Evolutionary conservation across 1,139 yeast genomes (phyloP), one percentile per base, ranked within the genome.

Genomic region (Zygoascus sp.): DNA sequence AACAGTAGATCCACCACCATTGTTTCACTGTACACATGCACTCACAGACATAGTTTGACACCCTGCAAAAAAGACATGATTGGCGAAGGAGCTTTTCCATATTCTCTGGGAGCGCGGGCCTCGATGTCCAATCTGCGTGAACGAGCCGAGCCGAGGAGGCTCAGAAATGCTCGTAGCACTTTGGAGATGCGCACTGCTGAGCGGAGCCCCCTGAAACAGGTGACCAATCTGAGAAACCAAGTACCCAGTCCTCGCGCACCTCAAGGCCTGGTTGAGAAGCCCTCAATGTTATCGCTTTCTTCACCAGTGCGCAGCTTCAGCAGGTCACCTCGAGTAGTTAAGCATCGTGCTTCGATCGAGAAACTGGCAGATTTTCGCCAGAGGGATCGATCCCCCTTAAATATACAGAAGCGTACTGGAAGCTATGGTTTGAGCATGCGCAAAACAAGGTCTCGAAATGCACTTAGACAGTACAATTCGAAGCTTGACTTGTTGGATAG

Each of bases 401-500:
- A 27, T n/a, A 35, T 35, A 10, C 25, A 35, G 16, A 35, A 35
- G 16, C 6, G 39, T 11, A 27, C 15, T n/a, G 15, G 11, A 5
- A 35, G 39, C 11, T 20, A n/a, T 10, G 7, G 15, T 21, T n/a
- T 40, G 6, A 28, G 32, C 21, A 21, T 40, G 37, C 37, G 37
- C 28, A 40, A 40, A 20, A 40, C 30, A 16, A 30, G 43, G 3
- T 30, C 37, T 8, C 21, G 40, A 20, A 32, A 23, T 23, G 39
- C 34, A 9, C 34, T 48, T 28, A 39, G 59, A 28, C 57, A 54
- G 15, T 63, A 63, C 40, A 61, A 65, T 13, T 82, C 89, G 1
- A 73, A 73, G 48, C 66, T 83, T 10, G 89, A 83, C 53, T 67
- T 82, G 48, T 70, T 83, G 5, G 88, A 83, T 58, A 78, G 73